A percentile compares a stretch with the other conserved stretches of the same genome.
Evolutionary conservation across 208 protist genomes (phyloP).

Genomic region (Crithidia mellificae): DNA sequence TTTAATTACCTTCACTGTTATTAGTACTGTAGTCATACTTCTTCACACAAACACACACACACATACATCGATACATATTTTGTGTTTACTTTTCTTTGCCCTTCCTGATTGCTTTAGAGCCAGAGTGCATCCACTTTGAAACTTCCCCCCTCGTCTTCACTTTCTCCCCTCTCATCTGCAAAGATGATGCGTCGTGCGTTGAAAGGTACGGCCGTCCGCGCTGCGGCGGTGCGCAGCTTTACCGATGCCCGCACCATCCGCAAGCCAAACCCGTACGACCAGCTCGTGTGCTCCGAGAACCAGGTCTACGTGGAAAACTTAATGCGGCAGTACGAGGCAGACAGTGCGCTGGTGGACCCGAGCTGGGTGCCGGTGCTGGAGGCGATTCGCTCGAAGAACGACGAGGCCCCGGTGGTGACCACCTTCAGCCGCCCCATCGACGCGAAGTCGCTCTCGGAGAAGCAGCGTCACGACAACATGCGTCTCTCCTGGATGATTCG

Average conservation of each 20-base stretch:
- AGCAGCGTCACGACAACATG: slow-evolving; percentile 88
- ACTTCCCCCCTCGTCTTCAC: neutral
- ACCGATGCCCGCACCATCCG: slow-evolving; percentile 84
- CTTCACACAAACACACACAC: neutral
- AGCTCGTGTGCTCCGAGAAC: slow-evolving; percentile 72
- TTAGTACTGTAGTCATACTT: neutral
- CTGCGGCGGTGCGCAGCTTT: slow-evolving; percentile 41
- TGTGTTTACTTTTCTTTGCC: neutral
- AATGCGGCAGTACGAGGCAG: slow-evolving; percentile 74
- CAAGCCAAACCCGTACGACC: slow-evolving; percentile 75
- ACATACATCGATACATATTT: neutral
- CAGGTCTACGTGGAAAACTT: slow-evolving; percentile 79
- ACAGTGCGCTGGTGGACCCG: slow-evolving; percentile 66
- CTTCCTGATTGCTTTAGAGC: neutral
- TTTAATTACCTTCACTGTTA: neutral
- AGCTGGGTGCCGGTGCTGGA: slow-evolving; percentile 87
- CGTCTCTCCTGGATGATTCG: slow-evolving; percentile 89
- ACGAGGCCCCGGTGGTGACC: slow-evolving; percentile 63
- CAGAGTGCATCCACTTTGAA: too few species aligned
- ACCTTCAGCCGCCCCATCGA: slow-evolving; percentile 80
- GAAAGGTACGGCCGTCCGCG: slow-evolving; percentile 21
- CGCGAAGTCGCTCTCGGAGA: slow-evolving; percentile 60
- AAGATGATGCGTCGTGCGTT: slow-evolving; percentile 77
- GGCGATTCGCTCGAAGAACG: slow-evolving; percentile 48
- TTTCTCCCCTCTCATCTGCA: neutral